Percentiles rank a stretch among this genome's conserved stretches.
Conservation (phyloP, 768 basidiomycete species). For the Macrolepiota dolichaula region DNA sequence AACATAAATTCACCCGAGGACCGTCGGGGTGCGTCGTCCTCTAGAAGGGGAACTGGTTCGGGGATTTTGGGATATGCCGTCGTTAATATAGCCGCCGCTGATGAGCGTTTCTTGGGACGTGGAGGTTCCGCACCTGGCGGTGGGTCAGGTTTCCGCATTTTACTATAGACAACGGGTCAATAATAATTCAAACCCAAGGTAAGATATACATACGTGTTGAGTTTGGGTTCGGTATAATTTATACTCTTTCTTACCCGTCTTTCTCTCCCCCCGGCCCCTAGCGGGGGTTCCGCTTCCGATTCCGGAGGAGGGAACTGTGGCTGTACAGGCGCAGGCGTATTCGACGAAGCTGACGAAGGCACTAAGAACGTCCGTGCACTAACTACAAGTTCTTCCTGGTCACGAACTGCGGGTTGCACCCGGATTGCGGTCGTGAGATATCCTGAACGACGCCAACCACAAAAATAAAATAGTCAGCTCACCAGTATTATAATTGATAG, state of each 20-base stretch:
- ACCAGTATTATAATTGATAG: slow-evolving; percentile 41
- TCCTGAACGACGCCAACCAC: slow-evolving; percentile 13
- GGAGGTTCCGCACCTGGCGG: slow-evolving; percentile 30
- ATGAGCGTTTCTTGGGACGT: slow-evolving; percentile 42
- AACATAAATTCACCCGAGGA: slow-evolving; percentile 7
- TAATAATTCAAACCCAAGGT: slow-evolving; percentile 7
- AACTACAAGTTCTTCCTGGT: slow-evolving; percentile 10
- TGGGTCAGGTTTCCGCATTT: slow-evolving; percentile 86
- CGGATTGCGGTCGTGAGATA: slow-evolving; percentile 18
- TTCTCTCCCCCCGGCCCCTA: slow-evolving; percentile 41
- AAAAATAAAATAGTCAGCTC: slow-evolving; percentile 13
- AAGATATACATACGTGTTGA: slow-evolving; percentile 69
- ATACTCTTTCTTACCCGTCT: slow-evolving; percentile 70
- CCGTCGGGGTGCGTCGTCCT: slow-evolving; percentile 27
- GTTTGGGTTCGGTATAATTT: slow-evolving; percentile 85
- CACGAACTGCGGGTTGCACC: slow-evolving; percentile 10
- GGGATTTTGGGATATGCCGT: slow-evolving; percentile 19
- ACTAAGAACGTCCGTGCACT: slow-evolving; percentile 12
- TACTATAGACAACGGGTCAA: slow-evolving; percentile 37
- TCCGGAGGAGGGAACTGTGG: slow-evolving; percentile 36
- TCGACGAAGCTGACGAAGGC: slow-evolving; percentile 9
- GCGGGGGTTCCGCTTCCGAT: slow-evolving; percentile 20
- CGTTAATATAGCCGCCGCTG: slow-evolving; percentile 35
- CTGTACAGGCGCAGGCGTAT: slow-evolving; percentile 28
- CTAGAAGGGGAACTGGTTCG: slow-evolving; percentile 25